These are phyloP conservation scores for Amylocystis lapponica DNA, from an alignment of 768 basidiomycete species.

Conservation along the genomic window DNA sequence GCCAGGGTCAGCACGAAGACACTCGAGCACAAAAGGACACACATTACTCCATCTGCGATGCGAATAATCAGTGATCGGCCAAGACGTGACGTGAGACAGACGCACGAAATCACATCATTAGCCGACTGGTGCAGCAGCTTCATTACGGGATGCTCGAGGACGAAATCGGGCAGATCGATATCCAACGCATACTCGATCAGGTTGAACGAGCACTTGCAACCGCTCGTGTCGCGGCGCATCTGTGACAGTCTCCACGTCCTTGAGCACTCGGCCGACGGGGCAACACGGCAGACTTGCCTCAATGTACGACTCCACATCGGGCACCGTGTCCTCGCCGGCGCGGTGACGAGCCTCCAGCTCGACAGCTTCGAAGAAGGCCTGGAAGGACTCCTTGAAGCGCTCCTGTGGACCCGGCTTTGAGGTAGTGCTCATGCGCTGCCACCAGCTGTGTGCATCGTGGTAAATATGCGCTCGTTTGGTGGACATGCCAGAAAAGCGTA, in stretches of 20 bases:
- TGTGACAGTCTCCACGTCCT: neutral
- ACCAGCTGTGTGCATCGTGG: slow-evolving; percentile 43
- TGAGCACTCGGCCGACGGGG: neutral
- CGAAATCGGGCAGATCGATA: slow-evolving; percentile 70
- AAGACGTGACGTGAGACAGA: neutral
- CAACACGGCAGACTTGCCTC: slow-evolving; percentile 21
- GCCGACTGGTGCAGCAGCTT: slow-evolving; percentile 60
- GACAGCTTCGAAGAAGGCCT: slow-evolving; percentile 73
- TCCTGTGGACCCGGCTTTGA: slow-evolving; percentile 56
- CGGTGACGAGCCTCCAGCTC: slow-evolving; percentile 67
- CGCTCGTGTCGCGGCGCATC: slow-evolving; percentile 72
- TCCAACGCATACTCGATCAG: slow-evolving; percentile 75
- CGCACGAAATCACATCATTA: slow-evolving; percentile 42
- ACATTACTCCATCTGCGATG: slow-evolving; percentile 13
- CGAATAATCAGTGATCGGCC: slow-evolving; percentile 8
- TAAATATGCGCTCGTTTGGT: no score
- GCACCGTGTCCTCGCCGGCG: slow-evolving; percentile 44
- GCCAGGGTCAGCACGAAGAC: neutral
- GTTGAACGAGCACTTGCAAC: slow-evolving; percentile 72
- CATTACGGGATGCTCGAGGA: slow-evolving; percentile 68
- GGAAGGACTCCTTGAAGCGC: slow-evolving; percentile 71
- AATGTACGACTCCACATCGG: slow-evolving; percentile 75
- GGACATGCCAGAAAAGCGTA: slow-evolving; percentile 1
- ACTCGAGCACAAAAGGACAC: neutral
- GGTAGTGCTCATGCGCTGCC: slow-evolving; percentile 57